These are phyloP conservation scores for Elsinoe fawcettii DNA, from an alignment of 2,329 filamentous ascomycete species.

Conservation along the genomic window DNA sequence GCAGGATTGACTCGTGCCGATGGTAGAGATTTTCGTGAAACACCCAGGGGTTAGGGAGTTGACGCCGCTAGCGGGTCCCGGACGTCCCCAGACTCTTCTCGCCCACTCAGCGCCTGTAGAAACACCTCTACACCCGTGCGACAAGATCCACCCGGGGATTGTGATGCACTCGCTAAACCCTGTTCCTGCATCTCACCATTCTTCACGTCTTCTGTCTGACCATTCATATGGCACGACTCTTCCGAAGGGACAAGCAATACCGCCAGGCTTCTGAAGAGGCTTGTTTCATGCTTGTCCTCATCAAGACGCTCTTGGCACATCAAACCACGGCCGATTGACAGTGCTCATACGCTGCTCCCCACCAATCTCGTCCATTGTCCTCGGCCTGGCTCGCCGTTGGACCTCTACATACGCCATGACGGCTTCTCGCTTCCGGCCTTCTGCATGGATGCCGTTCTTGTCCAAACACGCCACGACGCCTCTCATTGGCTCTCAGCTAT, in stretches of 20 bases:
- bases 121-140: background rate
- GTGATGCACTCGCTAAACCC: constrained; percentile 3
- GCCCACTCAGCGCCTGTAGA: background rate
- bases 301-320: constrained; percentile 8
- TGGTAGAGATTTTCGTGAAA: constrained; percentile 7
- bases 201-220: background rate
- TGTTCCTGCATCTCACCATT: constrained; percentile 10
- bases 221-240: background rate
- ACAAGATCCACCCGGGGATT: background rate
- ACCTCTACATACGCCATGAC: background rate
- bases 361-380: background rate
- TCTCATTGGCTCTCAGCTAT: background rate
- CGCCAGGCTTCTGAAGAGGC: background rate
- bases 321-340: background rate
- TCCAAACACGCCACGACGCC: background rate
- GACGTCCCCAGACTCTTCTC: constrained; percentile 6
- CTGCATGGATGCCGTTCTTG: background rate
- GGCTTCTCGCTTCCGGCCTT: constrained; percentile 4
- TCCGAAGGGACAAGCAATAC: constrained; percentile 7
- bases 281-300: constrained; percentile 9
- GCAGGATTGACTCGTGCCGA: constrained; percentile 7
- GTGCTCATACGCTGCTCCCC: background rate
- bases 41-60: background rate
- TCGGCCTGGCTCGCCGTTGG: constrained; percentile 5
- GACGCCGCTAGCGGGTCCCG: background rate